Conservation (phyloP, 169 alveolate genomes). For the Cryptosporidium canis region DNA sequence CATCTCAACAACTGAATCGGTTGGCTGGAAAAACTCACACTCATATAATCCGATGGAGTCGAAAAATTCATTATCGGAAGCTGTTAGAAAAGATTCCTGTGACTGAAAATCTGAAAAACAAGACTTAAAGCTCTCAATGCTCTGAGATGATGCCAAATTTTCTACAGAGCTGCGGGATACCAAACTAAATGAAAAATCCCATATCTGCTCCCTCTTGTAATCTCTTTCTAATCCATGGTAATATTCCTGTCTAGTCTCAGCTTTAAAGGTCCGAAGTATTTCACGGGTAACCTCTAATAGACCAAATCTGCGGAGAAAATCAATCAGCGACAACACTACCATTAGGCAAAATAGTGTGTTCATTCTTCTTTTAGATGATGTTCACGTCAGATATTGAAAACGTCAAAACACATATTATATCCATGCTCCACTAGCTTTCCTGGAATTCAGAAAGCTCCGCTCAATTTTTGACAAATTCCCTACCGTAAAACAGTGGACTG, state of each 20-base stretch:
- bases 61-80: neutral
- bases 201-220: neutral
- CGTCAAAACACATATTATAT: too few relatives aligned
- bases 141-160: neutral
- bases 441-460: too few relatives aligned
- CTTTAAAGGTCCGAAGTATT: neutral
- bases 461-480: too few relatives aligned
- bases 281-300: too few relatives aligned
- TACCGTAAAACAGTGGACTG: too few relatives aligned
- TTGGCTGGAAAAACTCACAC: neutral
- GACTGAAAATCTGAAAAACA: neutral
- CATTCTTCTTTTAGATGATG: too few relatives aligned
- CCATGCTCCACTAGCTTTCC: too few relatives aligned
- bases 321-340: too few relatives aligned
- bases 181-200: neutral
- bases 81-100: neutral
- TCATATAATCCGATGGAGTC: neutral
- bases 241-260: neutral
- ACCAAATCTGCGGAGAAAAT: too few relatives aligned
- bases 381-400: too few relatives aligned
- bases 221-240: neutral
- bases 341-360: too few relatives aligned
- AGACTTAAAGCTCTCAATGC: neutral
- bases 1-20: neutral
- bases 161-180: neutral